These are phyloP conservation scores for Dioscorea cayenensis DNA, from an alignment of 116 monocot genomes.

Conservation along the genomic window DNA sequence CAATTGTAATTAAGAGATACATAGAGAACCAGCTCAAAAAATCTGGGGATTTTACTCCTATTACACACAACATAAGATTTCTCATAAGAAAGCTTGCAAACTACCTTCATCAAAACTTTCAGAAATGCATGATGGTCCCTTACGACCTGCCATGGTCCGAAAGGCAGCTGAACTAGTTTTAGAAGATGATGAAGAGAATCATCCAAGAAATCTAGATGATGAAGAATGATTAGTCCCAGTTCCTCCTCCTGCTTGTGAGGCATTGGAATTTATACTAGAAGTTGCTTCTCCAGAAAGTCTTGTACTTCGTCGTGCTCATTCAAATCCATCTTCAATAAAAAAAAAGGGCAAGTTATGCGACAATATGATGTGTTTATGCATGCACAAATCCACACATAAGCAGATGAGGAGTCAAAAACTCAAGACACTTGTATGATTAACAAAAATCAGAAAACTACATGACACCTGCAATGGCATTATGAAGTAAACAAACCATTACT, in stretches of 20 bases:
- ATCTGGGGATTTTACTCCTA: neutral
- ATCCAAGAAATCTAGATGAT: conserved; percentile 64
- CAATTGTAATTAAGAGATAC: neutral
- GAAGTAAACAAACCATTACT: too few species aligned
- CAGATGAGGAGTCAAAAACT: too few species aligned
- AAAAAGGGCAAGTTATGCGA: too few species aligned
- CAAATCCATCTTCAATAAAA: too few species aligned
- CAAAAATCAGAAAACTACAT: too few species aligned
- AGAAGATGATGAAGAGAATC: conserved; percentile 52
- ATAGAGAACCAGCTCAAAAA: neutral
- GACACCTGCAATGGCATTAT: too few species aligned
- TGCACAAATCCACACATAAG: too few species aligned
- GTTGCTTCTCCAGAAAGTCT: conserved; percentile 68
- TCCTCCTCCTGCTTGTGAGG: conserved; percentile 53
- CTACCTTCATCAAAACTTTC: conserved; percentile 90
- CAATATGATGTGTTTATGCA: too few species aligned
- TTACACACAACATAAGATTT: neutral
- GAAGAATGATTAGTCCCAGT: conserved; percentile 65
- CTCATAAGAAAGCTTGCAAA: conserved; percentile 3
- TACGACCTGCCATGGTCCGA: conserved; percentile 55
- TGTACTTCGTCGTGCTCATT: conserved; percentile 48
- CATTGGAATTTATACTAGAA: conserved; percentile 36
- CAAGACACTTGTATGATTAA: too few species aligned
- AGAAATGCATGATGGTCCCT: conserved; percentile 52
- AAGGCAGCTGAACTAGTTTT: conserved; percentile 44